Percentiles rank a stretch among this genome's conserved stretches.
Evolutionary conservation across 768 basidiomycete genomes (phyloP).

Genomic region (Lactarius pseudohatsudake): DNA sequence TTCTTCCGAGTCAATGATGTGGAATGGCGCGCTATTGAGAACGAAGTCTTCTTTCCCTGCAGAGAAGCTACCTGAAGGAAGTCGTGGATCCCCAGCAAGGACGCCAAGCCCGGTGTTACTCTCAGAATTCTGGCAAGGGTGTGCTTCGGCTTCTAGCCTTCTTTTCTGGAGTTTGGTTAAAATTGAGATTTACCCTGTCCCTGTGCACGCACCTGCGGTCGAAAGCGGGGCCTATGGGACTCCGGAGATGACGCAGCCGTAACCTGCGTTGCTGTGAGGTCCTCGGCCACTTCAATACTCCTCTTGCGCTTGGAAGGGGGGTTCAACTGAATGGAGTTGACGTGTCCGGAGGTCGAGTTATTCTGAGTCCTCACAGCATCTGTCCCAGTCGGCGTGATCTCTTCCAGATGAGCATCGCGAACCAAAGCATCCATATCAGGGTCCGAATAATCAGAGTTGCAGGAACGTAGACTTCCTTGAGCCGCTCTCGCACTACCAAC

Average conservation of each 20-base stretch:
- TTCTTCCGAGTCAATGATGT: constrained; percentile 29
- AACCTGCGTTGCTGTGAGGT: not conserved
- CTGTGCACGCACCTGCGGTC: constrained; percentile 12
- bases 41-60: constrained; percentile 32
- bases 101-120: not conserved
- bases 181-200: not conserved
- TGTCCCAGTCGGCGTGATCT: constrained; percentile 16
- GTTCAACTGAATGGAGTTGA: not conserved
- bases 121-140: constrained; percentile 8
- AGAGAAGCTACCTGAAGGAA: constrained; percentile 1
- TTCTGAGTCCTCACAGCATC: not conserved
- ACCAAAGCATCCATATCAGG: constrained; percentile 47
- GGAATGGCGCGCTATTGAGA: constrained; percentile 37
- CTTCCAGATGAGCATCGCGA: constrained; percentile 38
- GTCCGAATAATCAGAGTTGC: constrained; percentile 43
- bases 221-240: not conserved
- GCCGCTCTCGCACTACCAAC: constrained; percentile 26
- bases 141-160: not conserved
- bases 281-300: not conserved
- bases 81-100: not conserved
- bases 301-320: constrained; percentile 1
- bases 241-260: not conserved
- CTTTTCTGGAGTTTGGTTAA: constrained; percentile 7
- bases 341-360: not conserved
- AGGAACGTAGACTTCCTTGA: constrained; percentile 28